Base-by-base conservation (phyloP, 1,284 basidiomycete genomes). In the Ustilago trichophora region DNA sequence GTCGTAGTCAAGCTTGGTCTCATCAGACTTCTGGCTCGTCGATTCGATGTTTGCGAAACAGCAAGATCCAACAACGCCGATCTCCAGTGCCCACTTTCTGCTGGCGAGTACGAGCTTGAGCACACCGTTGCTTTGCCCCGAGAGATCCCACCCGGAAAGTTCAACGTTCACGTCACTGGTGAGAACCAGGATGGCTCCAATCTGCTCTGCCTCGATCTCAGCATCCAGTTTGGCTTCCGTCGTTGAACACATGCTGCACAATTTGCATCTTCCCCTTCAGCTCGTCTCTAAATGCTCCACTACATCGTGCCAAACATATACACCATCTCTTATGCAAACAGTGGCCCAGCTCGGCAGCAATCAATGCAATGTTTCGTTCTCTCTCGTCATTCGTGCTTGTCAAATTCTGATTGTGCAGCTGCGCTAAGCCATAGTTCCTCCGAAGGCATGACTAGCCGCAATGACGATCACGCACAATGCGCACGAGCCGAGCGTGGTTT, bases 121-220 rank as follows among this genome's bases (percentile, higher is more conserved):
- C 79, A 81, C 27, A 80, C 78, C 16, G 77, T 77, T 11, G 52
- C 50, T 29, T 62, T 80, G 9, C 78, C 78, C 15, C 52, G 57
- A n/a, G 71, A 77, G 46, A 78, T 80, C 36, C 77, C 75, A 13
- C 77, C 76, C 5, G 73, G 75, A 83, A 95, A 92, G 82, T 97
- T 97, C 84, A 83, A 76, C 8, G 88, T 98, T 49, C 81, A 85
- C 36, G 87, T 94, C 19, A 81, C 83, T 7, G 94, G 88, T 1
- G 91, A 87, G 78, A 93, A 90, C 1, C 85, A 75, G n/a, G 86
- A 90, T 0, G 92, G 93, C 2, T 88, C 90, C 0, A 87, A 89
- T 59, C 82, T 96, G 84, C 75, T 91, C 35, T 97, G 94, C 83
- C 83, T 94, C 66, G 84, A 93, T 72, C 84, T 98, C 41, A 62